phyloP scores from a whole-genome alignment of 1,284 basidiomycete species.

The Nidula niveotomentosa region DNA sequence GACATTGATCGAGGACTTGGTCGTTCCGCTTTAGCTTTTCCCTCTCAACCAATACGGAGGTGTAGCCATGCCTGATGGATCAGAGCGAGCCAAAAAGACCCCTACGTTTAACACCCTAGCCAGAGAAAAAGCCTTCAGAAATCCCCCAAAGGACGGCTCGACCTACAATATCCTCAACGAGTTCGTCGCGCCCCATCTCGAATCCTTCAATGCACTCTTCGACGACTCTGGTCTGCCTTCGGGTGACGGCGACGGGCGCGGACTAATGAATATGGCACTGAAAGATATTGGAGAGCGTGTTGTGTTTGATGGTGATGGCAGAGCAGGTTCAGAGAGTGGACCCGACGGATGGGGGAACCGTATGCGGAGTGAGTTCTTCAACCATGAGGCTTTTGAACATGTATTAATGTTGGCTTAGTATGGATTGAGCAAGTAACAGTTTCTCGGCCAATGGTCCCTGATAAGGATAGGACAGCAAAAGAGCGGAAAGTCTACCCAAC shows the following conservation, averaged over 20 bases:
- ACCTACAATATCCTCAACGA: constrained; percentile 88
- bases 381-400: not conserved
- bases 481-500: constrained; percentile 87
- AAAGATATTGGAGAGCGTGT: constrained; percentile 89
- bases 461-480: constrained; percentile 75
- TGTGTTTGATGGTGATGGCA: constrained; percentile 84
- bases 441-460: constrained; percentile 84
- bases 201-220: constrained; percentile 96
- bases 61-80: constrained; percentile 37
- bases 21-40: not conserved
- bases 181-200: constrained; percentile 92
- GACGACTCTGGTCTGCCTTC: constrained; percentile 77
- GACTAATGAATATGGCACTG: constrained; percentile 80
- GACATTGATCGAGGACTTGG: constrained; percentile 2
- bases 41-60: constrained; percentile 3
- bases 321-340: constrained; percentile 50
- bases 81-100: constrained; percentile 24
- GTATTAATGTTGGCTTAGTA: constrained; percentile 48
- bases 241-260: constrained; percentile 77
- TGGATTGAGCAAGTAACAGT: constrained; percentile 90
- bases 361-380: constrained; percentile 66
- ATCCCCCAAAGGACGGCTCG: constrained; percentile 71
- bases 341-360: constrained; percentile 75
- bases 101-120: constrained; percentile 85
- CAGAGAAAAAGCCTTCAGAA: constrained; percentile 81